A percentile compares a stretch with the other conserved stretches of the same genome.
Evolutionary conservation across 176 grass and related monocot species (phyloP).

Genomic region (Triticum dicoccoides): DNA sequence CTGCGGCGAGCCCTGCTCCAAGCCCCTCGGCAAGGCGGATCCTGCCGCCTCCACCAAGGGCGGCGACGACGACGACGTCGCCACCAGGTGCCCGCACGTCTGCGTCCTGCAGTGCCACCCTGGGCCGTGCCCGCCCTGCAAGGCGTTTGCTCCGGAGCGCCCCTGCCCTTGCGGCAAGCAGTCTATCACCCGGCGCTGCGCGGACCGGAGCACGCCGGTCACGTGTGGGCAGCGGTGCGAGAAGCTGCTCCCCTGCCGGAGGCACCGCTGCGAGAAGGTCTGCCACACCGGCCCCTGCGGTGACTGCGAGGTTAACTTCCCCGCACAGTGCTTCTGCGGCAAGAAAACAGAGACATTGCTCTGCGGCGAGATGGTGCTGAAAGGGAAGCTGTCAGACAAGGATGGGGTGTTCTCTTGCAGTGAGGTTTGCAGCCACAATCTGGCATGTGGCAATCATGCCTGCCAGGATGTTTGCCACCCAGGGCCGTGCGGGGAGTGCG

Average conservation of each 20-base stretch:
- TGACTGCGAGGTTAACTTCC: conserved; percentile 52
- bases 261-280: conserved; percentile 70
- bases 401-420: conserved; percentile 78
- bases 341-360: conserved; percentile 69
- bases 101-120: conserved; percentile 97
- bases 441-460: conserved; percentile 67
- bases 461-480: conserved; percentile 76
- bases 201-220: conserved; percentile 59
- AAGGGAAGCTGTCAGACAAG: conserved; percentile 46
- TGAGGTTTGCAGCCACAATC: conserved; percentile 39
- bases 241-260: conserved; percentile 50
- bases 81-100: conserved; percentile 65
- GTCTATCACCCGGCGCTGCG: conserved; percentile 59
- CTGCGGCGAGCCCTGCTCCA: conserved; percentile 84
- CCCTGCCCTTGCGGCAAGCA: conserved; percentile 82
- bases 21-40: conserved; percentile 45
- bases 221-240: conserved; percentile 73
- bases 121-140: conserved; percentile 85
- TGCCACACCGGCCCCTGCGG: conserved; percentile 72
- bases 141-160: conserved; percentile 65
- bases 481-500: conserved; percentile 69
- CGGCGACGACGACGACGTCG: background rate
- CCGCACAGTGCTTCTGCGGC: conserved; percentile 69
- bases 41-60: background rate
- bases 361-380: conserved; percentile 70